Conservation (phyloP, 345 rosid species). For the Geranium brycei region DNA sequence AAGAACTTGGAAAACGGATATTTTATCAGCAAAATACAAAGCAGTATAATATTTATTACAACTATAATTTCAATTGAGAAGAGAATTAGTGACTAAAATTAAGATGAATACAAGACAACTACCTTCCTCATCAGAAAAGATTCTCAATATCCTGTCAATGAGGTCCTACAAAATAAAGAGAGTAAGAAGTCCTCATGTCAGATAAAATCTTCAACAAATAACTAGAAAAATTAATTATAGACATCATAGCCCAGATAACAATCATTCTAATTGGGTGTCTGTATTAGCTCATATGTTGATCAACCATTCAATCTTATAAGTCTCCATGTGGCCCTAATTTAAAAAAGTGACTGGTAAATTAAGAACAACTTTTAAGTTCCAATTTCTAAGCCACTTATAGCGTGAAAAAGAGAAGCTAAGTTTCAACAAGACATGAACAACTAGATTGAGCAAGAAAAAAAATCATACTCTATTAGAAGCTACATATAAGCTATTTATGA, state of each 20-base stretch:
- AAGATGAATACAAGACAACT: not conserved
- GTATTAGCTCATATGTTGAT: not conserved
- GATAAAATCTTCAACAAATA: not conserved
- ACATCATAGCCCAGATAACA: not conserved
- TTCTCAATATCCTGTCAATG: not conserved
- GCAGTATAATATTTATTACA: too few relatives aligned
- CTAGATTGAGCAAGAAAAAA: too few relatives aligned
- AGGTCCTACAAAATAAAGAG: not conserved
- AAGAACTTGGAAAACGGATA: too few relatives aligned
- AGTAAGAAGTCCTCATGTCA: not conserved
- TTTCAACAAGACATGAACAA: too few relatives aligned
- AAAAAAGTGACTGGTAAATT: too few relatives aligned
- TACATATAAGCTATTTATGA: slow-evolving; percentile 28
- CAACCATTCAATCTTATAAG: slow-evolving; percentile 41
- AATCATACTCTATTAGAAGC: slow-evolving; percentile 16
- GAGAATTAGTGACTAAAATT: too few relatives aligned
- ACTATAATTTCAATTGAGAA: too few relatives aligned
- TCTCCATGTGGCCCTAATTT: slow-evolving; percentile 41
- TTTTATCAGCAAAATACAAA: too few relatives aligned
- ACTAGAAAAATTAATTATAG: not conserved
- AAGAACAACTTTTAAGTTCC: slow-evolving; percentile 20
- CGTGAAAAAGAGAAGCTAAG: too few relatives aligned
- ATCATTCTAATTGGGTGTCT: not conserved
- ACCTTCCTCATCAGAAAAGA: not conserved
- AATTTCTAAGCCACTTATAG: slow-evolving; percentile 22